Base-by-base conservation (phyloP, 164 flowering plant genomes). In the Umbellularia californica region DNA sequence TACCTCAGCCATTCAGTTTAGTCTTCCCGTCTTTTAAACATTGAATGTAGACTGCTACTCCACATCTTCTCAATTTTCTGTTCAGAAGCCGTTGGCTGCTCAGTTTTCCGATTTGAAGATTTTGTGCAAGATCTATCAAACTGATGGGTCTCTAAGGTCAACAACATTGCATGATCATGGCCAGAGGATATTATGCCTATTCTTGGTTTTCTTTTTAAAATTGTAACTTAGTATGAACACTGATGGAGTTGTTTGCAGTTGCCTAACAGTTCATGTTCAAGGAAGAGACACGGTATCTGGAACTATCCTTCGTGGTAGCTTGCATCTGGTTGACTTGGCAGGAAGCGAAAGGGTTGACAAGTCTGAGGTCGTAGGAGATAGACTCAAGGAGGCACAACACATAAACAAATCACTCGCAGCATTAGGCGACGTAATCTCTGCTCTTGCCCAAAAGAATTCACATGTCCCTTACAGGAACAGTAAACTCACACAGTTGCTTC, bases 261-360 rank as follows among this genome's bases (percentile, higher is more conserved):
- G 93, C 78, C 78, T 92, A 74, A 92, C 94, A 41, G 93, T 89
- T 77, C 97, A 90, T 82, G 94, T 92, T 75, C 92, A 89, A 82
- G 97, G 97, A 69, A 86, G 81, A 84, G 85, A 89, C 79, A 67
- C 87, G 69, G 81, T 90, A 41, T 83, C 92, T 58, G 94, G 97
- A 64, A 50, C 82, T 17, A 74, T 73, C 75, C 74, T 86, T 28
- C 90, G 89, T 50, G 93, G 97, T 35, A 82, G 87, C 41, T 82
- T 92, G 97, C 94, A 92, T 87, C 80, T 92, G 67, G 97, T 92
- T 80, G 97, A 92, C 77, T 80, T 92, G 72, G 97, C 97, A 19
- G 97, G 97, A 79, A 92, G 94, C 80, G 97, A 92, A 79, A 82
- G 94, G 79, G 92, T 88, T 50, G 89, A 90, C 71, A 90, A 89